A percentile compares a stretch with the other conserved stretches of the same genome.
Evolutionary conservation across 1,284 basidiomycete species (phyloP).

Genomic region (Xanthoconium separans): DNA sequence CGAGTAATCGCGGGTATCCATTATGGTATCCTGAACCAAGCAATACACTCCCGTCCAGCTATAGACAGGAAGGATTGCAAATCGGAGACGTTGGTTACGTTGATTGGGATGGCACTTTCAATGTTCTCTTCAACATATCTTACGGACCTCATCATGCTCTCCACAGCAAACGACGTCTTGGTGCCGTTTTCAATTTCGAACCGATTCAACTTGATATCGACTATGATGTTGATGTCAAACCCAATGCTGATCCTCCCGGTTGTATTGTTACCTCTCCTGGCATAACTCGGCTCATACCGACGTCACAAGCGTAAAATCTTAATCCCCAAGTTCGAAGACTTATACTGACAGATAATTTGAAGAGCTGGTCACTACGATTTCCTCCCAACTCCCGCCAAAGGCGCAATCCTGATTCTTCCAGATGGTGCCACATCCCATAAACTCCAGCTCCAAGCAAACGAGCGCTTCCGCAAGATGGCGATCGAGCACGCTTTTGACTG

Average conservation of each 20-base stretch:
- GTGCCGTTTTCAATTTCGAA: background rate
- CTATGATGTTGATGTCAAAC: background rate
- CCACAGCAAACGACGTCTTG: background rate
- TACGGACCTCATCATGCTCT: background rate
- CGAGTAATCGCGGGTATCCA: conserved; percentile 1
- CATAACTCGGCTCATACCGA: background rate
- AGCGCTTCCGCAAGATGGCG: background rate
- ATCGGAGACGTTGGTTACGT: conserved; percentile 12
- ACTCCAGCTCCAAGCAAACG: background rate
- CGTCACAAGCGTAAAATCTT: background rate
- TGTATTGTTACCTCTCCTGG: background rate
- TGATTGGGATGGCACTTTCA: background rate
- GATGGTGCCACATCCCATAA: background rate
- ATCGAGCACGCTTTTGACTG: background rate
- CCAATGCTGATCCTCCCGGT: background rate
- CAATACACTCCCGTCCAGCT: background rate
- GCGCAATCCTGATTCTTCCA: conserved; percentile 13
- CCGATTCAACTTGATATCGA: background rate
- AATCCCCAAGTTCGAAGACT: background rate
- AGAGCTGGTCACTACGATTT: background rate
- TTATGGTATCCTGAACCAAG: conserved; percentile 5
- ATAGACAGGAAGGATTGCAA: conserved; percentile 1
- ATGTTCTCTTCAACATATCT: conserved; percentile 8
- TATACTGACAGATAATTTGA: background rate
- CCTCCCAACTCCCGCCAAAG: background rate